A percentile compares a stretch with the other conserved stretches of the same genome.
Evolutionary conservation across 1,284 basidiomycete species (phyloP).

Genomic region (Xerocomus amazonicus): DNA sequence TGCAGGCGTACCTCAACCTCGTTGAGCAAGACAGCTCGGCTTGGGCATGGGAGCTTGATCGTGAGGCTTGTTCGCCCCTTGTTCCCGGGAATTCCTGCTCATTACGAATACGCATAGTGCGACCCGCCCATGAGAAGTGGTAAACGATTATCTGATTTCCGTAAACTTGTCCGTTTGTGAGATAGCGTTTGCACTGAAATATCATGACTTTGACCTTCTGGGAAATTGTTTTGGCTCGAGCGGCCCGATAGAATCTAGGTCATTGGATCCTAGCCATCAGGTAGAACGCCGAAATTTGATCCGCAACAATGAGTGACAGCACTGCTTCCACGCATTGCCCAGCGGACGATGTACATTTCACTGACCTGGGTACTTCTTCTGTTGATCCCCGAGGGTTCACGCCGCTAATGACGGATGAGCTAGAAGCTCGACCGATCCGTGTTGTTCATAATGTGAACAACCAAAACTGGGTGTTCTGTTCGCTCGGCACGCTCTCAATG

Average conservation of each 20-base stretch:
- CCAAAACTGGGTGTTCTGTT: background rate
- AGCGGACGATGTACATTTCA: background rate
- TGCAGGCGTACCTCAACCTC: conserved; percentile 53
- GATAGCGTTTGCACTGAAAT: background rate
- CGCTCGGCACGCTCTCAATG: background rate
- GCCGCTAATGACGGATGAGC: background rate
- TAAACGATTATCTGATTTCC: conserved; percentile 8
- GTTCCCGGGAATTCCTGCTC: background rate
- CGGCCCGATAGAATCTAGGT: background rate
- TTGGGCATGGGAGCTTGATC: conserved; percentile 70
- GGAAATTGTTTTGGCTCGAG: background rate
- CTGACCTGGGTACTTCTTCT: background rate
- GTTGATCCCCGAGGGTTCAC: background rate
- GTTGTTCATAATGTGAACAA: background rate
- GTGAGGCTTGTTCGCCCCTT: conserved; percentile 35
- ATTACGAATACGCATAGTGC: conserved; percentile 27
- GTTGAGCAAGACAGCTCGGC: conserved; percentile 57
- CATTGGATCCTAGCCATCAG: background rate
- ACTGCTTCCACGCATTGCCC: background rate
- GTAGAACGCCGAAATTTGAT: background rate
- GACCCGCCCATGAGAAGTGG: conserved; percentile 45
- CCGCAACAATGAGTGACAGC: background rate
- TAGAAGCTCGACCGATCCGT: background rate
- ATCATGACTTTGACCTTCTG: background rate
- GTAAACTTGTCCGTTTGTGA: background rate